These are phyloP conservation scores for Cymbopogon citratus DNA, from an alignment of 176 grass and related monocot genomes.

Conservation along the genomic window DNA sequence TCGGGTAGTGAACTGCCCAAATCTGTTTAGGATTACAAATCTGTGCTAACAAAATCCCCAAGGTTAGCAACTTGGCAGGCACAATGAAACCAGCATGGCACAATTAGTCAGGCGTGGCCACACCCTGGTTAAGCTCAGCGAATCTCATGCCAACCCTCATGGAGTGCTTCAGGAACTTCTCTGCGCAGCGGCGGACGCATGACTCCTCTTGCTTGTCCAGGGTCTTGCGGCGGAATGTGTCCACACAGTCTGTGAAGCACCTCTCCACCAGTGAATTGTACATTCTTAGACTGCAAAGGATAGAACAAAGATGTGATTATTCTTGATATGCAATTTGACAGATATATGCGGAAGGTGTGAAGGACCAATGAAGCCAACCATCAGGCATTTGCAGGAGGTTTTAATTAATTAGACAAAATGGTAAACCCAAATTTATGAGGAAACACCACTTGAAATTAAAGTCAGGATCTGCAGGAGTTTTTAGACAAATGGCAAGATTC, in stretches of 20 bases:
- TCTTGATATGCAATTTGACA: too few relatives aligned
- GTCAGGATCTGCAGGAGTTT: background rate
- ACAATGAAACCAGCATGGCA: background rate
- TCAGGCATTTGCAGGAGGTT: background rate
- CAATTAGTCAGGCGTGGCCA: too few relatives aligned
- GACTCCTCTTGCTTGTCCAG: too few relatives aligned
- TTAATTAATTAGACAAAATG: background rate
- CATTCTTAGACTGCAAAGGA: too few relatives aligned
- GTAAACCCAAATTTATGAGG: background rate
- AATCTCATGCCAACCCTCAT: too few relatives aligned
- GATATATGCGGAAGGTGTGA: background rate
- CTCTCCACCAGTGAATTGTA: too few relatives aligned
- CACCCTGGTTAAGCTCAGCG: too few relatives aligned
- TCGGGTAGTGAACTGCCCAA: background rate
- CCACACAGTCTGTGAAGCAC: too few relatives aligned
- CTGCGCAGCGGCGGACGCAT: too few relatives aligned
- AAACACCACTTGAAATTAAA: background rate
- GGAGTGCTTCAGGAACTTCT: too few relatives aligned
- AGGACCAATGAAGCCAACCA: background rate
- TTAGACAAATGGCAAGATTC: background rate
- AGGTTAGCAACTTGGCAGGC: background rate
- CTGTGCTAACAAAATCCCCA: background rate
- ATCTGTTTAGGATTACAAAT: slow-evolving; percentile 30
- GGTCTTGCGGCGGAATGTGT: too few relatives aligned
- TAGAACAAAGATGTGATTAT: too few relatives aligned